Evolutionary conservation across 345 rosid genomes (phyloP), one percentile per base, ranked within the genome.

Genomic region (Eucalyptus regnans): DNA sequence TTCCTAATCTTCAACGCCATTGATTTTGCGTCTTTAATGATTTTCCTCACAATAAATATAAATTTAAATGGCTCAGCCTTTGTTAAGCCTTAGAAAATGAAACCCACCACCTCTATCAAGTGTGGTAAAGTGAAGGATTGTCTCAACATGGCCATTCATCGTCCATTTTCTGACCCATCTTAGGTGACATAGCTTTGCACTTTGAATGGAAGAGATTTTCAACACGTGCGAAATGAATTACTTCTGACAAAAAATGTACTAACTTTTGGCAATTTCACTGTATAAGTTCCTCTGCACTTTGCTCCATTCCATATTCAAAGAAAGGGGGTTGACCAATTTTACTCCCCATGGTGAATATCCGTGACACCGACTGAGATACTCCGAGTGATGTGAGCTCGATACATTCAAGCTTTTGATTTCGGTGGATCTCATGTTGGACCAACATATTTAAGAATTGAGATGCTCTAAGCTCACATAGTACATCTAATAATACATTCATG

Each of bases 341-440:
- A 64, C 41, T 64, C 41, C 5, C 20, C 76, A 2, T 7, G 9
- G 8, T 29, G 68, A 27, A 62, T 12, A n/a, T 31, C 20, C 20
- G 20, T 14, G 76, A n/a, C 76, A n/a, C 41, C 20, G 0, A n/a
- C 3, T n/a, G 5, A 64, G 10, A n/a, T n/a, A 41, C 9, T 64
- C 9, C 20, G 2, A 64, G 10, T 64, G 37, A n/a, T n/a, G 37
- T 14, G 9, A 14, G 11, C 76, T 64, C 5, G 9, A 64, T 14
- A 64, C 0, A 64, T 64, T 64, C 8, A 15, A n/a, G 33, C 10
- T 64, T 64, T 2, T n/a, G 9, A 64, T 64, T 14, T 7, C 0
- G 1, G 5, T n/a, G 20, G 1, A 15, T n/a, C 20, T 8, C 37
- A 7, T 0, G 9, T 15, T 7, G 1, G 1, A 7, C 20, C 76